Base-by-base conservation (phyloP, 1,284 basidiomycete genomes). In the Acaromyces ingoldii region DNA sequence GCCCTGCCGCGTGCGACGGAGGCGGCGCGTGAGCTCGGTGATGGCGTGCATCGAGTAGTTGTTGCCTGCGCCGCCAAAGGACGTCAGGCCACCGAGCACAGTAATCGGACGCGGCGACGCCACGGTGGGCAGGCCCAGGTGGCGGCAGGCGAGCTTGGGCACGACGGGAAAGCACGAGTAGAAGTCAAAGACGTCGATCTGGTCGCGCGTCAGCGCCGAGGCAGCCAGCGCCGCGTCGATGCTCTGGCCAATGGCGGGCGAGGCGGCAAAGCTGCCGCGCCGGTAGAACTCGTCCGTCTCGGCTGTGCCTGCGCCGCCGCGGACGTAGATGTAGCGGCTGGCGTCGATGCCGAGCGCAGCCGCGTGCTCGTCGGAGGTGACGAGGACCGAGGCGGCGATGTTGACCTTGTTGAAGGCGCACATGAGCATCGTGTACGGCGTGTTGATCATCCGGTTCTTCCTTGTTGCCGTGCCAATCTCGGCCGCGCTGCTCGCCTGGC, bases 1-100 rank as follows among this genome's bases (percentile, higher is more conserved):
- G 13, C 42, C 42, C 30, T n/a, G 30, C 42, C 34, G 30, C 6
- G 17, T 29, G 11, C 26, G 17, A 29, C 42, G 42, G 4, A 45
- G 42, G 19, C 34, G 42, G 19, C 42, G 4, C 19, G 42, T 33
- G 29, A 45, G 30, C 25, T 45, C 42, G 4, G 42, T 29, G 25
- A 45, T 45, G 13, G 42, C 42, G 34, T 45, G 42, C 42, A 45
- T 45, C 2, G 42, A 45, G 15, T 45, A 45, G 24, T 45, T 45
- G 24, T 45, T 45, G 4, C 42, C 42, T 45, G 42, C 42, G 2
- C 42, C 42, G n/a, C 42, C 42, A 29, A 45, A 45, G 17, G 42
- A 45, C 4, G 42, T 45, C 15, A 45, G 15, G 13, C 42, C 42
- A 15, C 42, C 42, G 11, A 45, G 24, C 4, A 45, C 19, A n/a